phyloP scores from a whole-genome alignment of 1,284 basidiomycete species.

The Papiliotrema nemorosa region DNA sequence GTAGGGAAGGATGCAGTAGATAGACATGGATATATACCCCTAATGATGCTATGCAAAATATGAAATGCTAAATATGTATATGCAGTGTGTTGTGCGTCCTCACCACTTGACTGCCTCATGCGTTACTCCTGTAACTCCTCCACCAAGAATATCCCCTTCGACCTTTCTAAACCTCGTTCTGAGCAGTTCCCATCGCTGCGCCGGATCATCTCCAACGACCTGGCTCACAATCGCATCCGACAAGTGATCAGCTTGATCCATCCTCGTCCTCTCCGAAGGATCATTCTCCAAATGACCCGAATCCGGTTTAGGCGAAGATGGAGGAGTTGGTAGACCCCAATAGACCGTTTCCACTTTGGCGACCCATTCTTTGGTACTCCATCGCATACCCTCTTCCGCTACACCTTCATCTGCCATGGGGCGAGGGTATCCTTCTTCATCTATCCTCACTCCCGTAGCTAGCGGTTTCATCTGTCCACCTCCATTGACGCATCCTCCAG shows the following conservation, averaged over 20 bases:
- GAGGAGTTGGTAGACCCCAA: conserved; percentile 62
- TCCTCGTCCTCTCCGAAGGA: conserved; percentile 1
- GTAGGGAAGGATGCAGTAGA: too few relatives aligned
- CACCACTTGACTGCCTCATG: conserved; percentile 76
- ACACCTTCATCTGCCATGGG: conserved; percentile 54
- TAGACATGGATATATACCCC: too few relatives aligned
- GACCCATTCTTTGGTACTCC: conserved; percentile 65
- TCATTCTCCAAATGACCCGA: conserved; percentile 1
- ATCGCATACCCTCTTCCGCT: conserved; percentile 49
- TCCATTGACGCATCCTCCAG: conserved; percentile 94
- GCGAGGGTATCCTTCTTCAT: conserved; percentile 63
- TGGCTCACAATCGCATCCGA: conserved; percentile 52
- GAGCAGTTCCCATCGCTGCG: conserved; percentile 56
- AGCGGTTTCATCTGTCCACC: conserved; percentile 83
- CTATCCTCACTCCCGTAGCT: conserved; percentile 31
- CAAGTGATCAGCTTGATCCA: conserved; percentile 50
- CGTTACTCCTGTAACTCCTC: conserved; percentile 29
- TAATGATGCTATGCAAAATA: too few relatives aligned
- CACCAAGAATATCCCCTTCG: conserved; percentile 74
- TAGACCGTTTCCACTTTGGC: conserved; percentile 70
- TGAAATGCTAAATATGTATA: too few relatives aligned
- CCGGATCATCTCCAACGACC: conserved; percentile 52
- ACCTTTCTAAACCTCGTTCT: conserved; percentile 82
- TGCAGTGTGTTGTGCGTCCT: too few relatives aligned
- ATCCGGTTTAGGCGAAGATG: conserved; percentile 49